A percentile compares a stretch with the other conserved stretches of the same genome.
These are phyloP conservation scores for Penicillium paradoxum DNA, from an alignment of 495 filamentous ascomycete genomes.

Conservation along the genomic window DNA sequence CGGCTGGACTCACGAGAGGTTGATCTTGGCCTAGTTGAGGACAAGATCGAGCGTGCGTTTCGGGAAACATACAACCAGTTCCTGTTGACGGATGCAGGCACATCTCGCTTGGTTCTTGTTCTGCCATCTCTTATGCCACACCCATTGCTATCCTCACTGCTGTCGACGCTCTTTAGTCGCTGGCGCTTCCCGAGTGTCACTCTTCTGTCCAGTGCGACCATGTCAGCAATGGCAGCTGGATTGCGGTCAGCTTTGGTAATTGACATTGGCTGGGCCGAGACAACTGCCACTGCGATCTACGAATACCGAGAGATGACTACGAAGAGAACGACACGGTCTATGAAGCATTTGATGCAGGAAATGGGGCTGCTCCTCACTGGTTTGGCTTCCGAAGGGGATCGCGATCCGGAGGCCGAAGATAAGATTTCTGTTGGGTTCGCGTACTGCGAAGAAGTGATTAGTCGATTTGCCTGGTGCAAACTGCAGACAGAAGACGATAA, in stretches of 20 bases:
- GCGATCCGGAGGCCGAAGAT: constrained; percentile 10
- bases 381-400: constrained; percentile 17
- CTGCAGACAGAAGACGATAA: constrained; percentile 15
- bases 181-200: constrained; percentile 80
- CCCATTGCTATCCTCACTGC: constrained; percentile 64
- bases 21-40: constrained; percentile 74
- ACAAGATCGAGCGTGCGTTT: constrained; percentile 81
- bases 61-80: constrained; percentile 83
- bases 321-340: constrained; percentile 66
- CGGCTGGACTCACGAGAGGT: constrained; percentile 62
- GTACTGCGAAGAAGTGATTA: constrained; percentile 71
- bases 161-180: constrained; percentile 71
- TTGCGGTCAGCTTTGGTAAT: constrained; percentile 75
- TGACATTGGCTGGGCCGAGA: constrained; percentile 90
- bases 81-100: constrained; percentile 68
- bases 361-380: constrained; percentile 59
- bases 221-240: constrained; percentile 71
- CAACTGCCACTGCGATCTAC: constrained; percentile 72
- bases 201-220: constrained; percentile 67
- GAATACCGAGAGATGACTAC: constrained; percentile 77
- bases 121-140: constrained; percentile 76
- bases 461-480: constrained; percentile 73
- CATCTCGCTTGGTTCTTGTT: constrained; percentile 67
- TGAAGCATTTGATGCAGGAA: constrained; percentile 61
- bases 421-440: constrained; percentile 56